These are phyloP conservation scores for Quercus tomentella DNA, from an alignment of 331 rosid genomes.

Conservation along the genomic window DNA sequence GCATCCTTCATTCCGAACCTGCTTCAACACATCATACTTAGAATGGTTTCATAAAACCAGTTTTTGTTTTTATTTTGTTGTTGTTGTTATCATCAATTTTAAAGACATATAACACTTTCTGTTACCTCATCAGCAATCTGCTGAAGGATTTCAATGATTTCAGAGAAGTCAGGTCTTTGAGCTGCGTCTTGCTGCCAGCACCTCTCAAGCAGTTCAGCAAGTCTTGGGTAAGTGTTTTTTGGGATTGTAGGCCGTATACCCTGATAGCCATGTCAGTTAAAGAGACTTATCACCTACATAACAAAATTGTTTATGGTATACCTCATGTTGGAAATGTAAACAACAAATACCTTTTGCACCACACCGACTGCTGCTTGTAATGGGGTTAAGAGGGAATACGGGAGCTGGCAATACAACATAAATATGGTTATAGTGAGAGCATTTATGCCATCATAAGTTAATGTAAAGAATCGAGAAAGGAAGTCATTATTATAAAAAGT, in stretches of 20 bases:
- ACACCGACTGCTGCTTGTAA: constrained; percentile 99
- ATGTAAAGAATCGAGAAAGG: neutral
- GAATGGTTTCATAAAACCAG: constrained; percentile 11
- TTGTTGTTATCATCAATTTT: neutral
- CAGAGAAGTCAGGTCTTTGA: constrained; percentile 72
- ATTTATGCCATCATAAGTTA: neutral
- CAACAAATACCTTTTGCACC: constrained; percentile 80
- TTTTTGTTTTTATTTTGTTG: neutral
- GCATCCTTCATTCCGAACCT: constrained; percentile 45
- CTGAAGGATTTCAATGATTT: constrained; percentile 68
- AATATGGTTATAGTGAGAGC: constrained; percentile 11
- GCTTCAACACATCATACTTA: constrained; percentile 25
- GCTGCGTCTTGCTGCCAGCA: constrained; percentile 92
- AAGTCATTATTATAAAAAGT: neutral
- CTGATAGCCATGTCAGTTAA: constrained; percentile 40
- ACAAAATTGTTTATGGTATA: neutral
- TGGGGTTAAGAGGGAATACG: constrained; percentile 83
- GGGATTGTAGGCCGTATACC: constrained; percentile 86
- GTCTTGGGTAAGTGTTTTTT: constrained; percentile 57
- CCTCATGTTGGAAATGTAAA: constrained; percentile 10
- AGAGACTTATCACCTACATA: constrained; percentile 3
- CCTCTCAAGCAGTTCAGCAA: constrained; percentile 74
- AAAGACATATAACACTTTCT: neutral
- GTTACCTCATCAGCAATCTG: constrained; percentile 75
- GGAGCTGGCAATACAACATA: constrained; percentile 57